Percentiles rank a stretch among this genome's conserved stretches.
Conservation (phyloP, 805 yeast genomes). For the Candida xiaguanensis region DNA sequence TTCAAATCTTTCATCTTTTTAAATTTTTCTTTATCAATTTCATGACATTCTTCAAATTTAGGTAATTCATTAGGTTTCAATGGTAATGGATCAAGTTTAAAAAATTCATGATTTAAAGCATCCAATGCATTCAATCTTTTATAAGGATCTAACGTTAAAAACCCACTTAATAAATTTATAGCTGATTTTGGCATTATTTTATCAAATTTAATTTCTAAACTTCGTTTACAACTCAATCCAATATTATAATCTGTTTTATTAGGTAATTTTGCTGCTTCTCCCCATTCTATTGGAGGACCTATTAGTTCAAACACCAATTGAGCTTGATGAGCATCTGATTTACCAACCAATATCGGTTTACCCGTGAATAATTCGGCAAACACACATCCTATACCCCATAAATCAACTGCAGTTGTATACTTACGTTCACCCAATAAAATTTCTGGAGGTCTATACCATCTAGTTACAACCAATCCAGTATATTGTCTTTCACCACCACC, state of each 20-base stretch:
- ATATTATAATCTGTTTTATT: constrained; percentile 43
- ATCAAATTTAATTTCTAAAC: constrained; percentile 48
- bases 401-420: constrained; percentile 92
- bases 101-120: constrained; percentile 70
- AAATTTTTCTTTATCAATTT: constrained; percentile 66
- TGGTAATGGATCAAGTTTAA: constrained; percentile 65
- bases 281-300: constrained; percentile 77
- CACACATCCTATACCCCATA: constrained; percentile 98
- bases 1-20: constrained; percentile 37
- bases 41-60: constrained; percentile 82
- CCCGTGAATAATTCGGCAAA: constrained; percentile 84
- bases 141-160: constrained; percentile 68
- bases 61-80: constrained; percentile 52
- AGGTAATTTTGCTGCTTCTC: constrained; percentile 57
- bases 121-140: constrained; percentile 74
- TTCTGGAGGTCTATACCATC: constrained; percentile 98
- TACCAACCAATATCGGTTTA: constrained; percentile 82
- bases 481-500: constrained; percentile 54
- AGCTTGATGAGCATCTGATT: constrained; percentile 84
- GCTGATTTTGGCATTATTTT: constrained; percentile 43
- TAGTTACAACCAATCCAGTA: constrained; percentile 77
- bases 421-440: constrained; percentile 77
- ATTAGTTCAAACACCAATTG: constrained; percentile 72
- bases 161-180: constrained; percentile 52
- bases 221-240: constrained; percentile 44